Conservation (phyloP, 2,329 filamentous ascomycete species). For the Chrysoporthe deuterocubensis region DNA sequence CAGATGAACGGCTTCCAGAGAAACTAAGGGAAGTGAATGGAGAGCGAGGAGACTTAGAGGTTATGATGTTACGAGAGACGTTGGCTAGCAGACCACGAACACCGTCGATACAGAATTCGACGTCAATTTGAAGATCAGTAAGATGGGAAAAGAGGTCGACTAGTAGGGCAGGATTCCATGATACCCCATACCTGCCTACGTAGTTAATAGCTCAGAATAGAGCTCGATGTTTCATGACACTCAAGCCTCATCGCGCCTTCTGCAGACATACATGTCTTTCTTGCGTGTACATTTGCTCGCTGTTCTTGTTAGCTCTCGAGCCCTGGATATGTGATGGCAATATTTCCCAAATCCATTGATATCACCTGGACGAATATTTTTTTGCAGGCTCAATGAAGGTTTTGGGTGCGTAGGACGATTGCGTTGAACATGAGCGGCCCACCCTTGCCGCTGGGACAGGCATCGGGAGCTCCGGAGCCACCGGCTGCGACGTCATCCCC, state of each 20-base stretch:
- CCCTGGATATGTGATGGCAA: too few species aligned
- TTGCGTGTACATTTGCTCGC: too few species aligned
- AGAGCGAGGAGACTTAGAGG: background rate
- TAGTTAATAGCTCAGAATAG: background rate
- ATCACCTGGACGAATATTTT: too few species aligned
- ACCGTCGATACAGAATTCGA: background rate
- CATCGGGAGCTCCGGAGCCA: background rate
- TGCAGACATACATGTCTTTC: too few species aligned
- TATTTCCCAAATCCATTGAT: too few species aligned
- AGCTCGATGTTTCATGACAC: background rate
- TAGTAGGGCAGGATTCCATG: background rate
- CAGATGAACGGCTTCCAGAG: background rate
- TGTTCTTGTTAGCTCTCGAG: too few species aligned
- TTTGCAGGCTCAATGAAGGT: too few species aligned
- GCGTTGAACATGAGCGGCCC: too few species aligned
- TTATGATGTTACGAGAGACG: background rate
- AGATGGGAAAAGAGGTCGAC: background rate
- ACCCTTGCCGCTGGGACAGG: background rate
- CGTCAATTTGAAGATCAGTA: background rate
- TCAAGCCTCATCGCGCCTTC: background rate
- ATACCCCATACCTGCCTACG: background rate
- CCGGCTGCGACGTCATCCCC: constrained; percentile 2
- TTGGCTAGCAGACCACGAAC: background rate
- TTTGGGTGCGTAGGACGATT: too few species aligned
- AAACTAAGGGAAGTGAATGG: background rate